Evolutionary conservation across 441 rosid species (phyloP), one percentile per base, ranked within the genome.

Genomic region (California macrophylla): DNA sequence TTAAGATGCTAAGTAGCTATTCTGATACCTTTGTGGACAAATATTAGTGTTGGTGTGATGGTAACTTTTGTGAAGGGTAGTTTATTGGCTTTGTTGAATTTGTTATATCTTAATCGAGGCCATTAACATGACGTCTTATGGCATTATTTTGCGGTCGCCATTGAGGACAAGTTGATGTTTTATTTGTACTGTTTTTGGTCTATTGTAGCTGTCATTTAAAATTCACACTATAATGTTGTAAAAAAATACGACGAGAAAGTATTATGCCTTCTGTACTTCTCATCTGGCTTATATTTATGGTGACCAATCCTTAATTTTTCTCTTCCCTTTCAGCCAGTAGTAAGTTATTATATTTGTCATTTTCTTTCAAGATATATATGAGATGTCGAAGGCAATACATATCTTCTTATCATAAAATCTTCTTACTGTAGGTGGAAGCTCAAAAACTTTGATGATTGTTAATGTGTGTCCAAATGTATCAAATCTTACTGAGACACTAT

Each of bases 391-490:
- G n/a, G n/a, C n/a, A n/a, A n/a, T n/a, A n/a, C n/a, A n/a, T n/a
- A n/a, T n/a, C n/a, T n/a, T 58, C 30, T 25, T 7, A 21, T 21
- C 32, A 9, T 24, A 24, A 23, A 12, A 6, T 52, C 4, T 34
- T 36, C 20, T 24, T 72, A 68, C 40, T 80, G 71, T 72, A 95
- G 99, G 97, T 68, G 97, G 92, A 21, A 87, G 81, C 85, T 87
- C 98, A 60, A 95, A 95, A 81, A 83, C 94, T 69, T 80, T 95
- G 85, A 79, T 90, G 92, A 83, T 95, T 54, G 92, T 88, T 69
- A 87, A 89, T 76, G 83, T 92, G 64, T 89, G 87, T 80, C 92
- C 99, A 52, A 87, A 85, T 77, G 83, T 78, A 47, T 80, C 93
- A 75, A 87, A 85, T 81, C 71, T 85, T 73, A 78, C 89, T 50